Conservation (phyloP, 2,329 filamentous ascomycete genomes). For the Fusarium sp. region DNA sequence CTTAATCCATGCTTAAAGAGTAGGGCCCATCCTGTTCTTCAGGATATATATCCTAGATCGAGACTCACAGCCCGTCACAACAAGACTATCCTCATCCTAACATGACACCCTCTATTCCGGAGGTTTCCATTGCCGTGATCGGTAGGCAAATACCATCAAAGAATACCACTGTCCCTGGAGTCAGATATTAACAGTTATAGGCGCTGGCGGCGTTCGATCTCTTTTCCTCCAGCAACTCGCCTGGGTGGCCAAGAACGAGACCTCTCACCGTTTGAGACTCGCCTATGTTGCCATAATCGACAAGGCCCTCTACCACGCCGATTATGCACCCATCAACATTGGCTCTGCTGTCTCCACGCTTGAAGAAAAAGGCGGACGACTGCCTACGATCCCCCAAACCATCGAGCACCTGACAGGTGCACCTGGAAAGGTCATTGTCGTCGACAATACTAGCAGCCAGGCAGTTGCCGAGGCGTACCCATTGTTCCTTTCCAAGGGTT, state of each 20-base stretch:
- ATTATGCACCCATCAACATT: slow-evolving; percentile 76
- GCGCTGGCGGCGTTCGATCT: slow-evolving; percentile 92
- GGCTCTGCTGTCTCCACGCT: slow-evolving; percentile 71
- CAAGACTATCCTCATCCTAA: not conserved
- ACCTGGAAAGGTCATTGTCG: slow-evolving; percentile 81
- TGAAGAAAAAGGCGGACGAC: slow-evolving; percentile 69
- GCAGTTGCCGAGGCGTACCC: slow-evolving; percentile 88
- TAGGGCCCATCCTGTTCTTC: not conserved
- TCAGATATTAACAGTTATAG: slow-evolving; percentile 57
- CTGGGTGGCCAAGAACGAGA: slow-evolving; percentile 70
- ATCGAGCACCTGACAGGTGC: slow-evolving; percentile 81
- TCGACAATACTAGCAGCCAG: slow-evolving; percentile 96
- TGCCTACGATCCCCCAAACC: slow-evolving; percentile 75
- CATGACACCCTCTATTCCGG: not conserved
- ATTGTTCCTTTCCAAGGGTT: slow-evolving; percentile 79
- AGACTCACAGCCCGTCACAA: not conserved
- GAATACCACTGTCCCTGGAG: not conserved
- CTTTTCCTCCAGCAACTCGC: slow-evolving; percentile 86
- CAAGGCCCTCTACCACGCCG: slow-evolving; percentile 79
- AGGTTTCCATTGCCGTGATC: slow-evolving; percentile 65
- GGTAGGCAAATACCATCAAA: slow-evolving; percentile 46
- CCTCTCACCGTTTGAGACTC: slow-evolving; percentile 77
- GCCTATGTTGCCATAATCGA: slow-evolving; percentile 88
- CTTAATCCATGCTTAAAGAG: not conserved
- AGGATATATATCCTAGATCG: not conserved